A percentile compares a stretch with the other conserved stretches of the same genome.
Evolutionary conservation across 345 rosid genomes (phyloP).

Genomic region (Eucalyptus polybractea): DNA sequence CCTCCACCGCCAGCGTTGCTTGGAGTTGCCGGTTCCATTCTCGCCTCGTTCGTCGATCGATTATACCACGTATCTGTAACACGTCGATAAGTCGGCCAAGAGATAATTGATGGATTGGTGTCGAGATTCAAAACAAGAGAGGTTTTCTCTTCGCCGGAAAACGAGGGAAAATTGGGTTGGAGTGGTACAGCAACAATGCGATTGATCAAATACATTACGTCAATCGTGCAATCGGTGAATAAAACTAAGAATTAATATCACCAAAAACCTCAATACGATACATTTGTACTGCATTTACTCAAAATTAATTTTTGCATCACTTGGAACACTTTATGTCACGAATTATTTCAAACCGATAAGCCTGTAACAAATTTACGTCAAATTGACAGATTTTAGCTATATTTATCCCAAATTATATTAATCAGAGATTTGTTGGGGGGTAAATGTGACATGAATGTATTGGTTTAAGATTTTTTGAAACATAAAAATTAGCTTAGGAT

Average conservation of each 20-base stretch:
- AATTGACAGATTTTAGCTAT: fast-evolving
- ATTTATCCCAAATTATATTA: too few species aligned
- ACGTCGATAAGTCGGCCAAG: background rate
- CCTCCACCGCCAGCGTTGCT: background rate
- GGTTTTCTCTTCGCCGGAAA: background rate
- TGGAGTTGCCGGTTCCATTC: background rate
- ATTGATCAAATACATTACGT: fast-evolving
- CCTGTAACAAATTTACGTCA: fast-evolving
- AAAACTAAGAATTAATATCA: background rate
- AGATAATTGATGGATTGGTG: background rate
- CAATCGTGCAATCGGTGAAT: background rate
- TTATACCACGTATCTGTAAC: background rate
- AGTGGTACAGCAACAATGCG: fast-evolving
- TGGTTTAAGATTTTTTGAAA: fast-evolving
- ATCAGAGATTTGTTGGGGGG: fast-evolving
- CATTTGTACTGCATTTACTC: fast-evolving
- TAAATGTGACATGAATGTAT: fast-evolving
- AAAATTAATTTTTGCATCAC: too few species aligned
- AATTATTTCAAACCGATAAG: too few species aligned
- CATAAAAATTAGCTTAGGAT: too few species aligned
- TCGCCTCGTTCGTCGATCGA: background rate
- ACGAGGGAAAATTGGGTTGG: background rate
- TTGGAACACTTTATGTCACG: fast-evolving
- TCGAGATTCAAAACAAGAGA: background rate
- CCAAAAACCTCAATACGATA: too few species aligned